phyloP scores from a whole-genome alignment of 192 early-diverging fungal genomes.

The Dissophora ornata region DNA sequence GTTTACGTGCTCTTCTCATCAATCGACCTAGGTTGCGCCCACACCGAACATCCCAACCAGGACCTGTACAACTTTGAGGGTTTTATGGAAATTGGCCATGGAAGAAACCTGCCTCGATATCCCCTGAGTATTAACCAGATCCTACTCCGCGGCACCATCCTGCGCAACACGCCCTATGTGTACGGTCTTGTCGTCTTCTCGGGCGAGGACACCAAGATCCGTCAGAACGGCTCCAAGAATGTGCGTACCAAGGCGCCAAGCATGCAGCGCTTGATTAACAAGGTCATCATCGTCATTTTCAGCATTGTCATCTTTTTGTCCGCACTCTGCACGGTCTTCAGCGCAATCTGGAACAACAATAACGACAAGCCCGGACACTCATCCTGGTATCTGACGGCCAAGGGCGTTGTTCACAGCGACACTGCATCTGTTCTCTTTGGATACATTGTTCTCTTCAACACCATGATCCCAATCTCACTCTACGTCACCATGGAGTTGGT shows the following conservation, averaged over 20 bases:
- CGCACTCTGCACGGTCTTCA: constrained; percentile 62
- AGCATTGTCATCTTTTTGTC: constrained; percentile 67
- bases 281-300: constrained; percentile 79
- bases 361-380: constrained; percentile 11
- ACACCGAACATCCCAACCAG: constrained; percentile 79
- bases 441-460: constrained; percentile 85
- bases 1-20: too few species aligned
- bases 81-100: constrained; percentile 69
- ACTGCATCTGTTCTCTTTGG: constrained; percentile 64
- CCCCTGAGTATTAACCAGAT: constrained; percentile 85
- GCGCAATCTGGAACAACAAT: constrained; percentile 59
- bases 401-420: constrained; percentile 29
- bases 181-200: constrained; percentile 82
- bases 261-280: constrained; percentile 82
- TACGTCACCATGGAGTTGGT: constrained; percentile 90
- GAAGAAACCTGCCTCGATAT: constrained; percentile 48
- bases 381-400: constrained; percentile 67
- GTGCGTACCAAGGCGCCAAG: constrained; percentile 79
- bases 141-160: constrained; percentile 84
- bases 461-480: constrained; percentile 89
- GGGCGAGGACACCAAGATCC: constrained; percentile 76
- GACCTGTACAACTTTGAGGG: constrained; percentile 90
- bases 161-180: constrained; percentile 85
- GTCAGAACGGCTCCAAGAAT: constrained; percentile 77
- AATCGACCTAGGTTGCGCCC: constrained; percentile 62